Conservation (phyloP, 2,329 filamentous ascomycete genomes). For the Phialophora expanda region DNA sequence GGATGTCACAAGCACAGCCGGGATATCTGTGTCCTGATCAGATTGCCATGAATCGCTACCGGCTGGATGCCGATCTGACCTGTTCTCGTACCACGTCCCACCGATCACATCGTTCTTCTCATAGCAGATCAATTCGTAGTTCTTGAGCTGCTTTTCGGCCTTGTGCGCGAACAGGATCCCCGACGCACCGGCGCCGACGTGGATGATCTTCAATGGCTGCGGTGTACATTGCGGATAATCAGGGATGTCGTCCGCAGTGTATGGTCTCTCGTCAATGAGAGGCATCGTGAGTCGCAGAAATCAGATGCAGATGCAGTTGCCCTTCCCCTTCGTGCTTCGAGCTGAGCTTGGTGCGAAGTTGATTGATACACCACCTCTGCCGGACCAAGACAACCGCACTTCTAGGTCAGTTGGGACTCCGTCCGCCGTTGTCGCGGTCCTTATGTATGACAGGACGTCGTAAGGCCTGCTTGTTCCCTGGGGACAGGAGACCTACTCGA, state of each 20-base stretch:
- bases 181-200: slow-evolving; percentile 34
- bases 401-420: neutral
- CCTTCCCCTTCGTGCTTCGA: neutral
- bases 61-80: slow-evolving; percentile 9
- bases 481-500: neutral
- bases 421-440: neutral
- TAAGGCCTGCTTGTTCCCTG: neutral
- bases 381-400: neutral
- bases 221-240: slow-evolving; percentile 31
- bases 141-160: slow-evolving; percentile 45
- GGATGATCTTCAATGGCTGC: slow-evolving; percentile 34
- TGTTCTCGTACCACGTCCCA: slow-evolving; percentile 32
- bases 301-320: neutral
- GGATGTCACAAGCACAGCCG: slow-evolving; percentile 46
- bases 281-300: slow-evolving; percentile 11
- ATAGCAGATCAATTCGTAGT: slow-evolving; percentile 34
- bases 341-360: neutral
- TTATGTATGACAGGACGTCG: neutral
- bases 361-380: neutral
- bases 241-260: slow-evolving; percentile 26
- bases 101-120: slow-evolving; percentile 33
- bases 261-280: slow-evolving; percentile 15
- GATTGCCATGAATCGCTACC: neutral
- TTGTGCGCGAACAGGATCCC: slow-evolving; percentile 33
- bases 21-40: slow-evolving; percentile 19